Evolutionary conservation across 805 yeast species (phyloP).

Genomic region (Ogataea glucozyma): DNA sequence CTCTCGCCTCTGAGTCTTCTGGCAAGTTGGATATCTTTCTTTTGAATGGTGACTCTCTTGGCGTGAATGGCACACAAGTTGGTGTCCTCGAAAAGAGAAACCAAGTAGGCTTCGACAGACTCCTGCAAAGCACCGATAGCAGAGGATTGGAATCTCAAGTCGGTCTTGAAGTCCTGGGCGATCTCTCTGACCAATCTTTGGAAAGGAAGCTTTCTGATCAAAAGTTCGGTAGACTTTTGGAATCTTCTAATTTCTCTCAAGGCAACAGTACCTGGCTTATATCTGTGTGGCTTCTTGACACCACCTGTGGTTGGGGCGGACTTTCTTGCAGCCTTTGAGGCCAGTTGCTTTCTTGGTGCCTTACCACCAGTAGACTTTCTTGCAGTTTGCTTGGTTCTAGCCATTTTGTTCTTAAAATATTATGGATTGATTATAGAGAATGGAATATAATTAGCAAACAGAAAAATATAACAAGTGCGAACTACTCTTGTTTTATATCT

Average conservation of each 20-base stretch:
- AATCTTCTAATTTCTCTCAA: slow-evolving; percentile 96
- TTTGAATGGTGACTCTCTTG: slow-evolving; percentile 97
- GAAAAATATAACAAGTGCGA: slow-evolving; percentile 6
- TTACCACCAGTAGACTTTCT: slow-evolving; percentile 96
- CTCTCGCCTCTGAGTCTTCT: slow-evolving; percentile 98
- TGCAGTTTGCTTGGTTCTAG: slow-evolving; percentile 93
- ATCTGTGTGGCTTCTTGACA: slow-evolving; percentile 94
- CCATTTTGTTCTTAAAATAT: slow-evolving; percentile 49
- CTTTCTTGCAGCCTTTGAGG: slow-evolving; percentile 91
- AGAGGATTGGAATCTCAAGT: slow-evolving; percentile 93
- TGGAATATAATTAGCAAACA: background rate
- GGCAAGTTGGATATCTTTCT: slow-evolving; percentile 97
- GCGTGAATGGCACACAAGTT: slow-evolving; percentile 99
- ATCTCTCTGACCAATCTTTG: slow-evolving; percentile 96
- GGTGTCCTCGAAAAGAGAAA: slow-evolving; percentile 94
- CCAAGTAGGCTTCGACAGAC: slow-evolving; percentile 97
- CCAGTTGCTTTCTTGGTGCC: slow-evolving; percentile 93
- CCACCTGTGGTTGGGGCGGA: slow-evolving; percentile 92
- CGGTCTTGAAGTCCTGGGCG: slow-evolving; percentile 91
- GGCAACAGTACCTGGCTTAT: slow-evolving; percentile 97
- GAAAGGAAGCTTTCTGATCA: slow-evolving; percentile 96
- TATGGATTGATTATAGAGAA: background rate
- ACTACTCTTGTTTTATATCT: slow-evolving; percentile 1
- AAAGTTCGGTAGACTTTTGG: slow-evolving; percentile 92
- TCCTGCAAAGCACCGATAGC: slow-evolving; percentile 98